Percentiles rank a stretch among this genome's conserved stretches.
phyloP scores from a whole-genome alignment of 2,329 filamentous ascomycete species.

The Aspergillus sojae region DNA sequence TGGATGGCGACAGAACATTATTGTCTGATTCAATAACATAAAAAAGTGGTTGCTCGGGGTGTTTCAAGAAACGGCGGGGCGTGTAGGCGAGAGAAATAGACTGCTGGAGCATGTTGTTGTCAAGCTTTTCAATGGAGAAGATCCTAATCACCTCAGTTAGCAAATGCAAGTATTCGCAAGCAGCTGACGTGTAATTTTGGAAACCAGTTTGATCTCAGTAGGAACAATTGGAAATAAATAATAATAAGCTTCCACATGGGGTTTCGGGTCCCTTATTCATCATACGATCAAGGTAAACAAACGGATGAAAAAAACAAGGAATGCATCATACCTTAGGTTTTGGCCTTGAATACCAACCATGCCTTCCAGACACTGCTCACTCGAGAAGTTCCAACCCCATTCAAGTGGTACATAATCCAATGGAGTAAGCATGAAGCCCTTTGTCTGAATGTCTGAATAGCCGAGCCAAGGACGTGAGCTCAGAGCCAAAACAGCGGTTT shows the following conservation, averaged over 20 bases:
- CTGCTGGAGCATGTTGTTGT: slow-evolving; percentile 83
- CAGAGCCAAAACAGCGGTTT: slow-evolving; percentile 82
- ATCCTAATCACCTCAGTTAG: slow-evolving; percentile 59
- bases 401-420: slow-evolving; percentile 85
- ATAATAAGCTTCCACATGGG: slow-evolving; percentile 50
- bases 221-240: slow-evolving; percentile 85
- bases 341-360: slow-evolving; percentile 92
- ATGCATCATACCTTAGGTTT: slow-evolving; percentile 72
- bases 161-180: not conserved
- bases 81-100: slow-evolving; percentile 87
- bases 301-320: slow-evolving; percentile 15
- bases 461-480: slow-evolving; percentile 96
- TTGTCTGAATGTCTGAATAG: slow-evolving; percentile 84
- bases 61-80: slow-evolving; percentile 81
- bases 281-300: slow-evolving; percentile 41
- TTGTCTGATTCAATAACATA: slow-evolving; percentile 95
- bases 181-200: not conserved
- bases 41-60: slow-evolving; percentile 85
- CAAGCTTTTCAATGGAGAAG: slow-evolving; percentile 84
- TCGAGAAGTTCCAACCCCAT: slow-evolving; percentile 96
- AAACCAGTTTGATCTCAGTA: slow-evolving; percentile 66
- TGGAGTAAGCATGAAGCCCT: slow-evolving; percentile 88
- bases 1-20: slow-evolving; percentile 81
- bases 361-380: slow-evolving; percentile 88
- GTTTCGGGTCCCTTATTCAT: slow-evolving; percentile 44